Evolutionary conservation across 75 land plant genomes (phyloP).

Genomic region (Pinus taeda): DNA sequence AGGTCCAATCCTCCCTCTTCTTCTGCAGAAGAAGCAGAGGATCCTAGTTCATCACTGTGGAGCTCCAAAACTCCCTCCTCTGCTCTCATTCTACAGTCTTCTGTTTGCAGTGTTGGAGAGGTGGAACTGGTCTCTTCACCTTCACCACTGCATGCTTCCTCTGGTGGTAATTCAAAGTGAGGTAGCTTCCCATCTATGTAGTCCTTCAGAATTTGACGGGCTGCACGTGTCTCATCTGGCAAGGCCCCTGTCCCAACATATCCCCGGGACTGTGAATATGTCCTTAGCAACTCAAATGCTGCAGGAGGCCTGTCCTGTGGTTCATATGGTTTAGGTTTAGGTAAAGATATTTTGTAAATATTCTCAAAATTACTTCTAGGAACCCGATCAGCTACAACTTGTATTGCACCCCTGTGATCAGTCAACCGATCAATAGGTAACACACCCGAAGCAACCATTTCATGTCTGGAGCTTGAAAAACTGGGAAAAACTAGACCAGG

Average conservation of each 20-base stretch:
- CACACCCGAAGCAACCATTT: conserved; percentile 96
- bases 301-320: conserved; percentile 74
- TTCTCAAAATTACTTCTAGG: conserved; percentile 52
- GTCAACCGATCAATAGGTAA: conserved; percentile 94
- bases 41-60: conserved; percentile 15
- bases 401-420: conserved; percentile 85
- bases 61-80: conserved; percentile 17
- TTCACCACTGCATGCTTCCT: conserved; percentile 12
- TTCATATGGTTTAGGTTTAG: conserved; percentile 91
- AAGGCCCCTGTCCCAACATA: conserved; percentile 86
- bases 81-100: neutral
- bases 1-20: neutral
- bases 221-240: conserved; percentile 91
- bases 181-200: conserved; percentile 89
- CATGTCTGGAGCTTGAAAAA: conserved; percentile 84
- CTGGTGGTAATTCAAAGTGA: conserved; percentile 79
- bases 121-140: conserved; percentile 18
- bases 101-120: conserved; percentile 13
- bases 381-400: conserved; percentile 81
- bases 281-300: conserved; percentile 73
- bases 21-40: neutral
- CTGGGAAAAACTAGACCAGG: conserved; percentile 97
- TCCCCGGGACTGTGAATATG: conserved; percentile 86
- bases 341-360: conserved; percentile 68
- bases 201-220: conserved; percentile 88